A percentile compares a stretch with the other conserved stretches of the same genome.
Conservation (phyloP, 1,139 yeast species). For the Geotrichum bryndzae region DNA sequence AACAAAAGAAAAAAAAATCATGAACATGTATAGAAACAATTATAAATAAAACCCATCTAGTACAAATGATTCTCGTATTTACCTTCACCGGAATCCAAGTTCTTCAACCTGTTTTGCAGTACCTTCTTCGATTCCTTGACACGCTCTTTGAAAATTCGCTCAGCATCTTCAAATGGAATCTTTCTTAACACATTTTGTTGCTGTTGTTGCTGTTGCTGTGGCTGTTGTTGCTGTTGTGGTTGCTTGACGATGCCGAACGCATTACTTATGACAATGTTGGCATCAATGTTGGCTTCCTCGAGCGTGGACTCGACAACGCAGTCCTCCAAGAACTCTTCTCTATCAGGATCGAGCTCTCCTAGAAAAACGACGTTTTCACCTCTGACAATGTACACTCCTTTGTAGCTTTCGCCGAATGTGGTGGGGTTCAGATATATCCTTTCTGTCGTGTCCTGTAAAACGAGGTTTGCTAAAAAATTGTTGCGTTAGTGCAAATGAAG, state of each 20-base stretch:
- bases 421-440: conserved; percentile 61
- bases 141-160: conserved; percentile 11
- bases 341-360: conserved; percentile 90
- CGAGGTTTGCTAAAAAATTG: conserved; percentile 57
- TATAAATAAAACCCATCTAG: background rate
- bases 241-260: background rate
- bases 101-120: conserved; percentile 7
- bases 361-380: conserved; percentile 96
- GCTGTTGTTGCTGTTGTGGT: background rate
- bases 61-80: conserved; percentile 16
- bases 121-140: conserved; percentile 1
- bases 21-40: background rate
- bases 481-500: background rate
- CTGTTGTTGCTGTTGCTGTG: background rate
- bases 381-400: conserved; percentile 84
- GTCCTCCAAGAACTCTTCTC: conserved; percentile 49
- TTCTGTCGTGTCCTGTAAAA: conserved; percentile 84
- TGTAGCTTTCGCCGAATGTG: conserved; percentile 63
- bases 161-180: conserved; percentile 17
- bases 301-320: conserved; percentile 9
- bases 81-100: conserved; percentile 7
- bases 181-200: conserved; percentile 7
- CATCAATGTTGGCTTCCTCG: conserved; percentile 11
- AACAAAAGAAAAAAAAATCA: background rate
- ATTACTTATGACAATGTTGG: conserved; percentile 1